These are phyloP conservation scores for Trichophyton rubrum DNA, from an alignment of 2,329 filamentous ascomycete genomes.

Conservation along the genomic window DNA sequence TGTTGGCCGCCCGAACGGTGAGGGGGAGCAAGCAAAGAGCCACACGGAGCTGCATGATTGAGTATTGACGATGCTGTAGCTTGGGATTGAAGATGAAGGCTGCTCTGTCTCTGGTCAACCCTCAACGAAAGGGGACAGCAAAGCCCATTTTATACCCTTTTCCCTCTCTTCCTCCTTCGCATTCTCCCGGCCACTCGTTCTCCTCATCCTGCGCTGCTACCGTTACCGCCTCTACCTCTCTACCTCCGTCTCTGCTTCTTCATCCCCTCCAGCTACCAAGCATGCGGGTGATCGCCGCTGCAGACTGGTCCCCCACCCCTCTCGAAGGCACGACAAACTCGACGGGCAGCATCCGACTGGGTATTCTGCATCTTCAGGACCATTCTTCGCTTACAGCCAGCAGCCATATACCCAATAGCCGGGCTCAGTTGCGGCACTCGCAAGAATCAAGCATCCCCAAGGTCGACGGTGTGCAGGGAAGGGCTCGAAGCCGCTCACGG, in stretches of 20 bases:
- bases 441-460: not conserved
- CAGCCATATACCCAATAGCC: not conserved
- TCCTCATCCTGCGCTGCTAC: not conserved
- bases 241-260: not conserved
- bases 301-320: not conserved
- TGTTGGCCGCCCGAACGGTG: not conserved
- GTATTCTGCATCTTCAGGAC: not conserved
- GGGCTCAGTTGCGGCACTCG: not conserved
- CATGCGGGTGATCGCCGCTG: not conserved
- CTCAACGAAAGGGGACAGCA: not conserved
- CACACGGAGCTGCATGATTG: not conserved
- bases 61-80: not conserved
- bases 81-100: not conserved
- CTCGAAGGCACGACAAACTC: not conserved
- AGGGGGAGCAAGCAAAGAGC: not conserved
- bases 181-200: too few relatives aligned
- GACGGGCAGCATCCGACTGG: not conserved
- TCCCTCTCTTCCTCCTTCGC: not conserved
- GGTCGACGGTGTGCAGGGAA: not conserved
- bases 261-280: not conserved
- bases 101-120: not conserved
- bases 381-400: not conserved
- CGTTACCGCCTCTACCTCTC: not conserved
- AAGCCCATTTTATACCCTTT: not conserved
- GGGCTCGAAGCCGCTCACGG: not conserved